phyloP scores from a whole-genome alignment of 371 early-diverging fungal species.

The Zychaea mexicana region DNA sequence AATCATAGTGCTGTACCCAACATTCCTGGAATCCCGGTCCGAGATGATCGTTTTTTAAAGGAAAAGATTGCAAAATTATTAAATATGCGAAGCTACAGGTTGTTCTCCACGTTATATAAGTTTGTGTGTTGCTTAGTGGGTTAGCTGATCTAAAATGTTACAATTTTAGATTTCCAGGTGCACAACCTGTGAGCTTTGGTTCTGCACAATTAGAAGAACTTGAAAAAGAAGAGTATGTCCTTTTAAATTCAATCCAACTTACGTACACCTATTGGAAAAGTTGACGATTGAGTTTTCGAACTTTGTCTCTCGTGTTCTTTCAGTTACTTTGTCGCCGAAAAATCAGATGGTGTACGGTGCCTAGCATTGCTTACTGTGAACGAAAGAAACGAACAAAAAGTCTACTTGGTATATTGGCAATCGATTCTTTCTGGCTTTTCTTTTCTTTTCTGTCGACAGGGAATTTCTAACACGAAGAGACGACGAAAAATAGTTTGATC shows the following conservation, averaged over 20 bases:
- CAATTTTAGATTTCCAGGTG: conserved; percentile 77
- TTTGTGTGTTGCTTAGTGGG: background rate
- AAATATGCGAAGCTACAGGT: conserved; percentile 45
- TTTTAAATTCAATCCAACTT: background rate
- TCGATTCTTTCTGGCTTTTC: background rate
- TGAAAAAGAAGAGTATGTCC: conserved; percentile 69
- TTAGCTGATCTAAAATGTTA: conserved; percentile 4
- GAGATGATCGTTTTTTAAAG: conserved; percentile 29
- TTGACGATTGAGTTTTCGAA: no score
- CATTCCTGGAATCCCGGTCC: conserved; percentile 50
- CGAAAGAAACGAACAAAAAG: conserved; percentile 49
- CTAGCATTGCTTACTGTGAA: conserved; percentile 67
- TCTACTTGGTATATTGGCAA: conserved; percentile 60
- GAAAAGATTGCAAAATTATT: conserved; percentile 41
- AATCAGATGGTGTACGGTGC: conserved; percentile 96
- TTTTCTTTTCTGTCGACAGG: background rate
- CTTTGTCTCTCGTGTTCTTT: no score
- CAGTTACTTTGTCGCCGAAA: conserved; percentile 96
- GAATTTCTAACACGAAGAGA: background rate
- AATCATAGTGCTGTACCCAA: conserved; percentile 31
- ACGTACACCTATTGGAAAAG: no score
- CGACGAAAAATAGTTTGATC: conserved; percentile 67
- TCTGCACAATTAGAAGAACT: conserved; percentile 70
- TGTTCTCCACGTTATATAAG: background rate
- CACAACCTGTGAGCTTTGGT: conserved; percentile 94